Evolutionary conservation across 306 rosid species (phyloP).

Genomic region (Ceratonia siliqua): DNA sequence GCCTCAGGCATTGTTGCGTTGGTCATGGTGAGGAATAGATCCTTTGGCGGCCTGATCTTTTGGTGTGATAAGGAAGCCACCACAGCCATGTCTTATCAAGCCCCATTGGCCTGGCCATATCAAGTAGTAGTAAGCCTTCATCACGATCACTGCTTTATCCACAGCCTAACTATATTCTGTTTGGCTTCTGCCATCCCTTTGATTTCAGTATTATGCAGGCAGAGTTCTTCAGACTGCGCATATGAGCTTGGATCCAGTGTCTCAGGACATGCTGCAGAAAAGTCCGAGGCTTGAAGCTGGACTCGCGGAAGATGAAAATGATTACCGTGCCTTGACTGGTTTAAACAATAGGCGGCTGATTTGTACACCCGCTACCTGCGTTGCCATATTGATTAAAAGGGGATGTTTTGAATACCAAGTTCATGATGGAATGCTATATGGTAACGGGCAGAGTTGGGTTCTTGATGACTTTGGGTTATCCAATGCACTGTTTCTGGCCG

Average conservation of each 20-base stretch:
- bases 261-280: conserved; percentile 28
- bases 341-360: conserved; percentile 12
- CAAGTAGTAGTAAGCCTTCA: conserved; percentile 17
- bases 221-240: conserved; percentile 29
- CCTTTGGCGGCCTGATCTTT: conserved; percentile 29
- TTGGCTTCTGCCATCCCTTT: conserved; percentile 34
- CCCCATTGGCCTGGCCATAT: conserved; percentile 32
- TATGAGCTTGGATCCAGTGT: conserved; percentile 25
- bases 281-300: conserved; percentile 26
- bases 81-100: conserved; percentile 25
- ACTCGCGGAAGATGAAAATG: conserved; percentile 15
- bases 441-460: not conserved
- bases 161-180: conserved; percentile 17
- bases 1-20: conserved; percentile 31
- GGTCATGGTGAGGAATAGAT: conserved; percentile 23
- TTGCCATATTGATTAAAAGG: conserved; percentile 16
- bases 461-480: conserved; percentile 16
- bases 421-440: conserved; percentile 22
- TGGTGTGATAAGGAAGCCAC: conserved; percentile 25
- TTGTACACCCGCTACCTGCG: conserved; percentile 23
- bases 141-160: conserved; percentile 24
- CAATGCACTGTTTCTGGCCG: conserved; percentile 19
- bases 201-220: conserved; percentile 35
- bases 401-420: conserved; percentile 25
- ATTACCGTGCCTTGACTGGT: conserved; percentile 1